These are phyloP conservation scores for Paramecium biaurelia DNA, from an alignment of 73 alveolate genomes.

Conservation along the genomic window DNA sequence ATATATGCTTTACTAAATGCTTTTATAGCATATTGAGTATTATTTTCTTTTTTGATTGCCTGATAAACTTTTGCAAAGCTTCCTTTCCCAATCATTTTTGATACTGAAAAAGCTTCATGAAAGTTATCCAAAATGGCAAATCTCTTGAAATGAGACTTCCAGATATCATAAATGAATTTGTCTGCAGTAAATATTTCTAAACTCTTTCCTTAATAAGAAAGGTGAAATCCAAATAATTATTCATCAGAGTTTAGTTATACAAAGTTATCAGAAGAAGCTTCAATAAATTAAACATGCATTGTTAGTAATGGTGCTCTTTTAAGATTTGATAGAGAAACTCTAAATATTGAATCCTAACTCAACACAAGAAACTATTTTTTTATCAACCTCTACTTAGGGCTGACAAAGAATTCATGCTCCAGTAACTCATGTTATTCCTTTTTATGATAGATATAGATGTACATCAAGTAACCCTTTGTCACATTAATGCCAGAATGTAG, in stretches of 20 bases:
- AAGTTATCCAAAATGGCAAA: background rate
- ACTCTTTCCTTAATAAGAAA: constrained; percentile 29
- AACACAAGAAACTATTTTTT: background rate
- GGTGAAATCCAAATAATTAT: constrained; percentile 35
- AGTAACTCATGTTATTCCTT: background rate
- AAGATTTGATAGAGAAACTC: background rate
- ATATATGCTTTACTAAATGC: constrained; percentile 58
- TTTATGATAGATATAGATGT: background rate
- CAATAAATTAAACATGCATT: constrained; percentile 17
- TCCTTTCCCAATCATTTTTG: constrained; percentile 71
- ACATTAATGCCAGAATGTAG: background rate
- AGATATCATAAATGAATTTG: background rate
- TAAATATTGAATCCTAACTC: background rate
- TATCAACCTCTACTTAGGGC: background rate
- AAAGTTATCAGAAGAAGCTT: background rate
- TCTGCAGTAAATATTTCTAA: constrained; percentile 52
- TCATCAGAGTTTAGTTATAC: constrained; percentile 36
- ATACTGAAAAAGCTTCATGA: background rate
- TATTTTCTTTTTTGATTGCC: constrained; percentile 60
- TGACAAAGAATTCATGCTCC: background rate
- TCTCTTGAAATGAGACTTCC: constrained; percentile 4
- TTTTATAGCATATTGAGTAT: constrained; percentile 68
- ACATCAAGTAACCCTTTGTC: constrained; percentile 26
- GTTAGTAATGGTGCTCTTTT: background rate
- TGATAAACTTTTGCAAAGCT: constrained; percentile 72